phyloP scores from a whole-genome alignment of 192 early-diverging fungal genomes.

The Chytriomyces hyalinus region DNA sequence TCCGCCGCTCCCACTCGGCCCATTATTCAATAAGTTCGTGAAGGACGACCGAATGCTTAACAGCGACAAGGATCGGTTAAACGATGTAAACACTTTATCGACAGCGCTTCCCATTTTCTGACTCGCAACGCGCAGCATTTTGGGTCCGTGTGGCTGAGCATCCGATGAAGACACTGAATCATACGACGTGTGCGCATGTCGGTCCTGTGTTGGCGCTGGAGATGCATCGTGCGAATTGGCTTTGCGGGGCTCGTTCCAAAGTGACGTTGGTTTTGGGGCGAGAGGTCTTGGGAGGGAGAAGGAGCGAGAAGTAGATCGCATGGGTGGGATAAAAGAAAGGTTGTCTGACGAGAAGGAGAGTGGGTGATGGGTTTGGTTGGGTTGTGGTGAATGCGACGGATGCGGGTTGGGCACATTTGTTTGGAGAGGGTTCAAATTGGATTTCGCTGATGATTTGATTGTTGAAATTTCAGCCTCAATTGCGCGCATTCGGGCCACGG shows the following conservation, averaged over 20 bases:
- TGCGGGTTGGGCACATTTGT: background rate
- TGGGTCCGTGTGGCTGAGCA: background rate
- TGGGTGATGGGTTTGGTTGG: too few relatives aligned
- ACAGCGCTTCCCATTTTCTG: constrained; percentile 25
- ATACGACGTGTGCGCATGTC: background rate
- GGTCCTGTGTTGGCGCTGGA: background rate
- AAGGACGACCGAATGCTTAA: constrained; percentile 21
- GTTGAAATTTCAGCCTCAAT: background rate
- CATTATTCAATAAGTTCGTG: background rate
- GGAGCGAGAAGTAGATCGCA: background rate
- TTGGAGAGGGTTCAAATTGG: background rate
- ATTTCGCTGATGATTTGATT: background rate
- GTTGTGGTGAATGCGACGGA: background rate
- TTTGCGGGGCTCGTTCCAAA: background rate
- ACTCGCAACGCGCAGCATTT: constrained; percentile 18
- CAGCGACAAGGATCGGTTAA: constrained; percentile 12
- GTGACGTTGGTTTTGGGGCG: background rate
- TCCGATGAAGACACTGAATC: background rate
- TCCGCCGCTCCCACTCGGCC: background rate
- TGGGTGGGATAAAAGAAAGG: background rate
- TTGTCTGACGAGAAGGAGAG: too few relatives aligned
- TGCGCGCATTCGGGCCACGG: constrained; percentile 11
- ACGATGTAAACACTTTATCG: constrained; percentile 27
- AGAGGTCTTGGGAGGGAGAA: constrained; percentile 1
- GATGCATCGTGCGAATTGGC: background rate